Conservation (phyloP, 2,329 filamentous ascomycete species). For the Phaeosphaeria sp. region DNA sequence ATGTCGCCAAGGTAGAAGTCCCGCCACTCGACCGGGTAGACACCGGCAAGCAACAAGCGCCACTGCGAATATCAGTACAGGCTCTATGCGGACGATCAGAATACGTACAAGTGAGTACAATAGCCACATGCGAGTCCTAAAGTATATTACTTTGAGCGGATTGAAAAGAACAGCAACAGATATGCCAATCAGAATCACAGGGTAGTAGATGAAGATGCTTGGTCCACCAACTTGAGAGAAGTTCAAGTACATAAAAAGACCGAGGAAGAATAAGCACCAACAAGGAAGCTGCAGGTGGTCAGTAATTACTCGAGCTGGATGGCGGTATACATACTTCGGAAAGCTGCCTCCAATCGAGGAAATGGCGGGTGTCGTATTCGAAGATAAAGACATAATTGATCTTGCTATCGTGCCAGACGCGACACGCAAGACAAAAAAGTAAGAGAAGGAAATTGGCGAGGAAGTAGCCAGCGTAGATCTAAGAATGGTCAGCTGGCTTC, state of each 20-base stretch:
- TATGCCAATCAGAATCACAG: conserved; percentile 76
- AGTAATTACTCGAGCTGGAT: not conserved
- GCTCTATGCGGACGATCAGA: not conserved
- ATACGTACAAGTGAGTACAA: conserved; percentile 80
- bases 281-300: conserved; percentile 69
- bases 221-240: conserved; percentile 73
- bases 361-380: conserved; percentile 87
- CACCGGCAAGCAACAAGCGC: conserved; percentile 81
- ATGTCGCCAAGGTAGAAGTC: conserved; percentile 99
- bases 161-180: conserved; percentile 74
- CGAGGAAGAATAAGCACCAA: conserved; percentile 77
- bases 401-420: conserved; percentile 80
- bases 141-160: conserved; percentile 75
- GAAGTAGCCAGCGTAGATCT: conserved; percentile 94
- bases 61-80: conserved; percentile 62
- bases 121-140: conserved; percentile 83
- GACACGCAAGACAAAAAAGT: conserved; percentile 85
- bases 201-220: conserved; percentile 82
- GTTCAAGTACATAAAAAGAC: conserved; percentile 87
- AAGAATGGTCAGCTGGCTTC: conserved; percentile 27
- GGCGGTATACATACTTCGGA: conserved; percentile 62
- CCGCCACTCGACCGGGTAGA: conserved; percentile 94
- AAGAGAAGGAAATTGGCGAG: conserved; percentile 79
- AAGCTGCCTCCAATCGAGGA: conserved; percentile 88
- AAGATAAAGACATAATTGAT: conserved; percentile 98